Base-by-base conservation (phyloP, 2,329 filamentous ascomycete species). In the Aspergillus arachidicola region DNA sequence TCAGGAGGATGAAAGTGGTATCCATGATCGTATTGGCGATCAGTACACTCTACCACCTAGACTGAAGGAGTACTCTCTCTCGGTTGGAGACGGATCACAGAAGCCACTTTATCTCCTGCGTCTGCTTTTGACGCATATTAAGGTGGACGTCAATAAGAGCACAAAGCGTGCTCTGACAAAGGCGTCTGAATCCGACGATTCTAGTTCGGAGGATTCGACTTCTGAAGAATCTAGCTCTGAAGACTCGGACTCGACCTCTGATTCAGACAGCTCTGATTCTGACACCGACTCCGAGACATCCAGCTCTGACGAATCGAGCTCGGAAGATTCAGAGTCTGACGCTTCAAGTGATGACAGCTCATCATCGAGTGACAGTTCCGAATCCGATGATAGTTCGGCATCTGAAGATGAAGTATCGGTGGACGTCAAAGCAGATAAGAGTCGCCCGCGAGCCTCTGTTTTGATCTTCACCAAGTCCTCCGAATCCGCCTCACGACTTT, bases 401-500 rank as follows among this genome's bases (percentile, higher is more conserved):
- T 64, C 70, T 4, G 60, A 72, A 38, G 58, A 61, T 3, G 64
- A 66, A 54, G 57, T 68, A 26, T 60, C 65, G 36, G 56, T 62
- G 5, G 43, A 61, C 51, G 48, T 28, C 7, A 51, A 55, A 16
- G 6, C 21, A 19, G 55, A 59, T 14, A 74, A 79, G 66, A 68
- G 75, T 34, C 81, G 69, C 6, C 34, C 64, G 41, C 65, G 68
- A 23, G 75, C 75, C 19, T 82, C 79, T 6, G 87, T 90, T 12
- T 84, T 98, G 41, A 88, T 98, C 68, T 98, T 98, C 76, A 94
- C 93, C 54, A 93, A 93, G 71, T 96, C 92, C 62, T 97, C 94
- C 74, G 93, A 97, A 76, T 88, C 90, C 21, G 92, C 94, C 1
- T 85, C 91, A n/a, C 91, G 95, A 63, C 85, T 98, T n/a, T 89